Evolutionary conservation across 805 yeast genomes (phyloP).

Genomic region (Candida anglica): DNA sequence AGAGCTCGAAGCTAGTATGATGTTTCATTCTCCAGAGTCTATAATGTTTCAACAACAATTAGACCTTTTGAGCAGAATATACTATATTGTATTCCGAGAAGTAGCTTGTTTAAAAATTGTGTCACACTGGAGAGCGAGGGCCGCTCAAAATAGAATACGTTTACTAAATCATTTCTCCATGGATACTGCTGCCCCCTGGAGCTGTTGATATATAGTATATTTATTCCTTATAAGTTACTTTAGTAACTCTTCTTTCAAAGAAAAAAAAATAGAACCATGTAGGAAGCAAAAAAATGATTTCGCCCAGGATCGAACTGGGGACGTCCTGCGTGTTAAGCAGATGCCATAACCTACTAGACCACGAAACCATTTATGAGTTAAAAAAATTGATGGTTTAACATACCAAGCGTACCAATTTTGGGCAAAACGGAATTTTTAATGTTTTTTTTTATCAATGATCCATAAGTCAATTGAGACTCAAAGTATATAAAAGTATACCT

Average conservation of each 20-base stretch:
- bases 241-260: too few relatives aligned
- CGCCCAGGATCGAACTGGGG: constrained; percentile 99
- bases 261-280: too few relatives aligned
- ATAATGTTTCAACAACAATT: constrained; percentile 15
- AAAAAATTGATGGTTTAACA: neutral
- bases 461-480: too few relatives aligned
- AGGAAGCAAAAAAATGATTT: constrained; percentile 80
- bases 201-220: too few relatives aligned
- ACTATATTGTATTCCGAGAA: constrained; percentile 12
- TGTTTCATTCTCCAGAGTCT: constrained; percentile 8
- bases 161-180: too few relatives aligned
- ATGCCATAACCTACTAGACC: constrained; percentile 75
- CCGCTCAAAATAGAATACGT: too few relatives aligned
- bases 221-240: too few relatives aligned
- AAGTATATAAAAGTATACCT: too few relatives aligned
- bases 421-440: neutral
- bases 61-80: constrained; percentile 12
- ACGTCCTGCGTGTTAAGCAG: constrained; percentile 99
- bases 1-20: constrained; percentile 12
- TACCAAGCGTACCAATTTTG: neutral
- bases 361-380: constrained; percentile 8
- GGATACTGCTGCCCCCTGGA: too few relatives aligned
- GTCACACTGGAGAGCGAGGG: too few relatives aligned
- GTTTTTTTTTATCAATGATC: neutral
- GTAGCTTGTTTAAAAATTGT: too few relatives aligned